These are phyloP conservation scores for Fistulina hepatica DNA, from an alignment of 1,284 basidiomycete genomes.

Conservation along the genomic window DNA sequence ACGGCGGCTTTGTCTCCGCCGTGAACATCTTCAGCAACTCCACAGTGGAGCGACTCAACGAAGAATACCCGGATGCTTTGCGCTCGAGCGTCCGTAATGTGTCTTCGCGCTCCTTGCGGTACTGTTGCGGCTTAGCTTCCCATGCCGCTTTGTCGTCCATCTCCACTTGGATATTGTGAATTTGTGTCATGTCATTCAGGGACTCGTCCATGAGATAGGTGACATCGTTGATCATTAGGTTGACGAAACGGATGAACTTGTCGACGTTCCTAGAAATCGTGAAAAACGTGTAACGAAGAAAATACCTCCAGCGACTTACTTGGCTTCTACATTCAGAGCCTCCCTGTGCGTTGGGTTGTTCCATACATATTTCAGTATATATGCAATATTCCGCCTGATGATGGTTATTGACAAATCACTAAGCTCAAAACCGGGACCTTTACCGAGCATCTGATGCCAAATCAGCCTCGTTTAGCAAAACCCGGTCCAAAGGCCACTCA, in stretches of 20 bases:
- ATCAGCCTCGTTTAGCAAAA: conserved; percentile 5
- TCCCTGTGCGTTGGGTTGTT: conserved; percentile 79
- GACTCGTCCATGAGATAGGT: conserved; percentile 98
- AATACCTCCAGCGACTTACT: conserved; percentile 34
- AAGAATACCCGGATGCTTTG: conserved; percentile 77
- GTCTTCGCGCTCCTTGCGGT: conserved; percentile 80
- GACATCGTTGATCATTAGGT: conserved; percentile 98
- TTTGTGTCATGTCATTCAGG: conserved; percentile 79
- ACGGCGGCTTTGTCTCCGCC: conserved; percentile 82
- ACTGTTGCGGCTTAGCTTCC: conserved; percentile 52
- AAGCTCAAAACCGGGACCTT: conserved; percentile 12
- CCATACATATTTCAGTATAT: conserved; percentile 84
- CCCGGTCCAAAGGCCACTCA: conserved; percentile 35
- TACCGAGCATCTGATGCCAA: conserved; percentile 44
- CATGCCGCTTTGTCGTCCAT: conserved; percentile 70
- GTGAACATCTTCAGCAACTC: conserved; percentile 89
- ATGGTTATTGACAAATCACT: conserved; percentile 12
- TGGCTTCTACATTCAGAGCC: conserved; percentile 68
- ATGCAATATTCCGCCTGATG: conserved; percentile 69
- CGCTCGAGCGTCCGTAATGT: conserved; percentile 73
- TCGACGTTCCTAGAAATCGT: conserved; percentile 59
- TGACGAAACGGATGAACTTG: conserved; percentile 91
- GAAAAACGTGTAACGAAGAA: conserved; percentile 8
- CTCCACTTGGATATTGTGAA: conserved; percentile 77
- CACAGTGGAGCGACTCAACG: conserved; percentile 81